Base-by-base conservation (phyloP, 225 moss, liverwort and hornwort species). In the Rhytidiadelphus loreus region DNA sequence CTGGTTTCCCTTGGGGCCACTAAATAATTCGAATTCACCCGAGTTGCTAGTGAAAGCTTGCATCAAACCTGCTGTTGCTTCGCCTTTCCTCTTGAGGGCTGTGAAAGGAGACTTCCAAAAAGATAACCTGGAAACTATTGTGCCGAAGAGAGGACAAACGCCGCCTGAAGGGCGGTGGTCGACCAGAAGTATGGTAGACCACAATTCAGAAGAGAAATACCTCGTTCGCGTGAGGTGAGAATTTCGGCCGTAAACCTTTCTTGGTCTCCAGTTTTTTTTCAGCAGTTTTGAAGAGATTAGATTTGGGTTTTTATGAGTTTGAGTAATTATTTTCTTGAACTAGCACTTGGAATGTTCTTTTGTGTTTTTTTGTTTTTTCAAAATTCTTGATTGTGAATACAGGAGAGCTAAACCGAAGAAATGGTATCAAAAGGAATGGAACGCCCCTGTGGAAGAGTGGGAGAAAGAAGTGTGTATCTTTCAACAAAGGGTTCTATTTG, bases 391-490 rank as follows among this genome's bases (percentile, higher is more conserved):
- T 83, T 83, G 46, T 46, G 72, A 52, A 56, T 56, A 9, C 72
- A 90, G 79, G 46, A 55, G 87, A 69, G 84, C 84, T 25, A 90
- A 87, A n/a, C 71, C 63, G 46, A 72, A 87, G 83, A 87, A 44
- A 46, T 46, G 64, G 56, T 87, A 84, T 80, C 60, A 53, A 79
- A 87, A 25, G 55, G 78, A 84, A 46, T 84, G 79, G 57, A 84
- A 90, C 32, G 33, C 84, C 12, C 37, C 71, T 37, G 87, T 87
- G 55, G 79, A 87, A 63, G 84, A 90, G 32, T 84, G 90, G 79
- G 87, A 90, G 78, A 90, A 72, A 84, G 83, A 90, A 87, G 90
- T 87, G 17, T 84, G 90, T 53, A 90, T 90, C 71, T 84, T 61
- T 33, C 83, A 87, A 32, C 79, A 53, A 46, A 69, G 41, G 46